Evolutionary conservation across 106 monocot genomes (phyloP), one percentile per base, ranked within the genome.

Genomic region (Dioscorea alata): DNA sequence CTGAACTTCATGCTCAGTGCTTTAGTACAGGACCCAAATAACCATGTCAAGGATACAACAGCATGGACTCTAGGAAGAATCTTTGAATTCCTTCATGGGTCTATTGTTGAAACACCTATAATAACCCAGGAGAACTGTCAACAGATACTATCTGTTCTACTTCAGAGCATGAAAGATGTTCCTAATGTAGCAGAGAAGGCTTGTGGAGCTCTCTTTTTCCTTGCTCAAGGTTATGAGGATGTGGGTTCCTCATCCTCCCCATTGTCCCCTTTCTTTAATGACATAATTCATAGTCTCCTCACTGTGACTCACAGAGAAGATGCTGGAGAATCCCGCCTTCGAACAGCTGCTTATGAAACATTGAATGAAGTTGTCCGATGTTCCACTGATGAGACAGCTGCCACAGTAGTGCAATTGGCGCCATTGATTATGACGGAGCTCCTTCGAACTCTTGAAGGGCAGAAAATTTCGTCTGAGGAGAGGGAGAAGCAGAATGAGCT

Each of bases 141-240:
- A 34, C 75, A 81, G 42, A 81, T 81, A 35, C 75, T 81, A 15
- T 75, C 75, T 9, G 81, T 81, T 25, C 34, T 81, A 48, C 81
- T 81, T 48, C 75, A 75, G 50, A 75, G 81, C 71, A 81, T 81
- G 81, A 81, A 81, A 60, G 81, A 81, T 72, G 81, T 67, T 13
- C 81, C 81, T 67, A 81, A 81, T 71, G 81, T 81, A 54, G 81
- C 81, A 28, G 80, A 75, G 49, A 80, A 80, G 67, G 81, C 81
- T 15, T 81, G 81, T 57, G 81, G 81, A 13, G 81, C 81, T 56
- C 75, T 81, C 8, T 81, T 75, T 56, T 81, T 81, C 34, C 71
- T 81, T 71, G 71, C 75, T 66, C 81, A 81, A 52, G 81, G 81
- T 50, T 81, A 75, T 48, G 75, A 81, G 54, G 75, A 81, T 61